Evolutionary conservation across 2,329 filamentous ascomycete species (phyloP), one percentile per base, ranked within the genome.

Genomic region (Macroventuria anomochaeta): DNA sequence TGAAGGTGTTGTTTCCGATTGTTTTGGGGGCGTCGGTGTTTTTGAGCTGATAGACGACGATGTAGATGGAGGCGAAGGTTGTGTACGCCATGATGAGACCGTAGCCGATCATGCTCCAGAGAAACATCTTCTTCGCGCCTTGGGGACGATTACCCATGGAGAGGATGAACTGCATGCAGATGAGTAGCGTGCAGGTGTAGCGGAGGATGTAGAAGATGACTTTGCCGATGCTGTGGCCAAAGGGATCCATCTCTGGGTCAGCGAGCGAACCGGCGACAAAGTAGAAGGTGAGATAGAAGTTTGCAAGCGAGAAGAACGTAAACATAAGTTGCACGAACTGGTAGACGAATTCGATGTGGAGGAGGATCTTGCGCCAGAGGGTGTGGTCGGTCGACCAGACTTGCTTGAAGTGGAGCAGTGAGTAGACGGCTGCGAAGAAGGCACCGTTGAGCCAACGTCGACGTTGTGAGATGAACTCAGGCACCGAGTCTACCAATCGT

Each of bases 221-320:
- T 61, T 85, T 85, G 41, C 90, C 93, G 59, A 96, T 88, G 58
- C 87, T 83, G 76, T 96, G 90, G 13, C 93, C 93, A 64, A 99
- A 99, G 0, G 96, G 96, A 74, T 99, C 95, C 61, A 96, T 81
- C 21, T 80, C 79, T 0, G 85, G 79, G 67, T 97, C 91, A 0
- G 89, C 84, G 13, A 99, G 83, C 33, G 93, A 96, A 36, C 95
- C 95, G 18, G 92, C 92, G 62, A 99, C 88, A 79, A 99, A 99
- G 83, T 93, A 99, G 79, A 99, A 99, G 53, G 93, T 96, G 46
- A 99, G 87, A 75, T 97, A 99, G 81, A 97, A 99, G 80, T 99
- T 99, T 75, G 93, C 93, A 63, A 99, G 86, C 10, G 93, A 96
- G 80, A 99, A 97, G 80, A 91, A 99, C 38, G 95, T 99, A 79